Evolutionary conservation across 768 basidiomycete species (phyloP).

Genomic region (Pisolithus microcarpus): DNA sequence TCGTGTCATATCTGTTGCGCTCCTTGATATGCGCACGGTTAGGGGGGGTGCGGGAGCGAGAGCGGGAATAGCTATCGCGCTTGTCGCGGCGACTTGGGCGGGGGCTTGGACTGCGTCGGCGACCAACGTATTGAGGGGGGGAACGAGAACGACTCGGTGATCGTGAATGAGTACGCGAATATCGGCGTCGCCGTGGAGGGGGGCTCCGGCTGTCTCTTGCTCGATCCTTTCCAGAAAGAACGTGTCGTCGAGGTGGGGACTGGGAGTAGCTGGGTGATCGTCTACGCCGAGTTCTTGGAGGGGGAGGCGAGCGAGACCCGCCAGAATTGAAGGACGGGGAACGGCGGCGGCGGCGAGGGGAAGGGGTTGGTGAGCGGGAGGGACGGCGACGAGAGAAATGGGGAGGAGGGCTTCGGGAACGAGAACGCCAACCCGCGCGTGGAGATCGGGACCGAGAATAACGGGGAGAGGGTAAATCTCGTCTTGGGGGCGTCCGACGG

Average conservation of each 20-base stretch:
- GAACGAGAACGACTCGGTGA: conserved; percentile 36
- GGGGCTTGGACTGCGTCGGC: conserved; percentile 37
- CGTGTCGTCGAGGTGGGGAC: conserved; percentile 22
- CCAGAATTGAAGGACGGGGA: conserved; percentile 22
- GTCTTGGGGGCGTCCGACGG: conserved; percentile 21
- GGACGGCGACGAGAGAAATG: conserved; percentile 20
- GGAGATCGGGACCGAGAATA: conserved; percentile 30
- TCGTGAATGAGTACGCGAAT: conserved; percentile 36
- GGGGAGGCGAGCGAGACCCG: conserved; percentile 36
- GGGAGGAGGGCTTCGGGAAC: conserved; percentile 21
- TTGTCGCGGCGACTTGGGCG: conserved; percentile 23
- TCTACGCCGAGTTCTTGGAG: conserved; percentile 33
- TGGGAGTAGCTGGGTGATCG: conserved; percentile 25
- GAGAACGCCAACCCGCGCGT: conserved; percentile 17
- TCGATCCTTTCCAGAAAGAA: conserved; percentile 11
- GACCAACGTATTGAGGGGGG: conserved; percentile 34
- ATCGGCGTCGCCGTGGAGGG: conserved; percentile 33
- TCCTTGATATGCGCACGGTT: conserved; percentile 27
- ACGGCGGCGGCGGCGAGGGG: conserved; percentile 21
- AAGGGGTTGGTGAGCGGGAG: conserved; percentile 16
- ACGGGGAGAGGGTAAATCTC: conserved; percentile 30
- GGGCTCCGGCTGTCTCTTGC: conserved; percentile 27
- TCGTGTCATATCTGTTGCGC: conserved; percentile 9
- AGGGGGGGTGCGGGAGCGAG: conserved; percentile 26
- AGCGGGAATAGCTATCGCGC: conserved; percentile 28